A percentile compares a stretch with the other conserved stretches of the same genome.
Conservation (phyloP, 805 yeast genomes). For the Yarrowia sp. region DNA sequence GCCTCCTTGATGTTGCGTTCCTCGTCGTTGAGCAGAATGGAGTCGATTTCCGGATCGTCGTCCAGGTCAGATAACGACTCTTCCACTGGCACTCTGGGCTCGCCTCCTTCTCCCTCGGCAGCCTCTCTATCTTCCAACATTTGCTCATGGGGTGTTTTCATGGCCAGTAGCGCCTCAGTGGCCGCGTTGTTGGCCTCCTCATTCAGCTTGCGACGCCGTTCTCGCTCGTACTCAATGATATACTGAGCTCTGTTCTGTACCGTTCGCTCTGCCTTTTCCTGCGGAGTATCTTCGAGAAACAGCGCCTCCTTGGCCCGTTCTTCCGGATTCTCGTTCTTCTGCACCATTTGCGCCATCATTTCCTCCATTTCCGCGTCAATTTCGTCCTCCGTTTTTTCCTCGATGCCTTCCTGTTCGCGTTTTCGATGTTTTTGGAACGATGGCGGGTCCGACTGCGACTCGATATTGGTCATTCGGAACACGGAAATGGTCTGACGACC, state of each 20-base stretch:
- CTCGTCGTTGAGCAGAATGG: constrained; percentile 58
- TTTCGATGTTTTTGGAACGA: constrained; percentile 63
- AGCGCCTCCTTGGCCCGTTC: constrained; percentile 24
- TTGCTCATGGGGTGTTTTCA: constrained; percentile 18
- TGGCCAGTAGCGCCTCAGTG: neutral
- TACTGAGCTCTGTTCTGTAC: constrained; percentile 24
- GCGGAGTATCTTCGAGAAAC: constrained; percentile 26
- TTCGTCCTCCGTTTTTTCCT: constrained; percentile 23
- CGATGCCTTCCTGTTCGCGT: constrained; percentile 40
- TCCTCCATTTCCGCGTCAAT: constrained; percentile 12
- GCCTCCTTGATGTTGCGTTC: constrained; percentile 73
- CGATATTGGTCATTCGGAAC: constrained; percentile 53
- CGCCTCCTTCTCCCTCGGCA: neutral
- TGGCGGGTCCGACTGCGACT: constrained; percentile 70
- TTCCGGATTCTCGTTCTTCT: neutral
- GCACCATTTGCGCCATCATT: constrained; percentile 9
- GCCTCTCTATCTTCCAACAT: neutral
- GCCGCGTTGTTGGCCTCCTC: constrained; percentile 25
- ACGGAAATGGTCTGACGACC: constrained; percentile 68
- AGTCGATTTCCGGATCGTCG: constrained; percentile 69
- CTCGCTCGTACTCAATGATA: constrained; percentile 22
- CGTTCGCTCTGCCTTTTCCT: constrained; percentile 23
- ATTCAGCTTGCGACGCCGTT: neutral
- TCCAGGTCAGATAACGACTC: constrained; percentile 58
- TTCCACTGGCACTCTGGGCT: constrained; percentile 37